Conservation (phyloP, 306 rosid genomes). For the Prunus persica region DNA sequence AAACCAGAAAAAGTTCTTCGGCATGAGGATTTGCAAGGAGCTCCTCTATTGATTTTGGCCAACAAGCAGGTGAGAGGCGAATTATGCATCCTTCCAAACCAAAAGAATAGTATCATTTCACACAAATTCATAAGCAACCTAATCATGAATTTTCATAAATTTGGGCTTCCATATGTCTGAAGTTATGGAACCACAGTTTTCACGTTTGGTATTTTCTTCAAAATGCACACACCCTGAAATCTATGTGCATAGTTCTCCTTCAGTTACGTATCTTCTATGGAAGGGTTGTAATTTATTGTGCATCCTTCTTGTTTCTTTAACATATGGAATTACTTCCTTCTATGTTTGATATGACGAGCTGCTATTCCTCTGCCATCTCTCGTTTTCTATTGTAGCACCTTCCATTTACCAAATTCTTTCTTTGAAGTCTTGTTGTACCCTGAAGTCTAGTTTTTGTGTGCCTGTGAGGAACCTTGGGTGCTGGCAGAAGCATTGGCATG, state of each 20-base stretch:
- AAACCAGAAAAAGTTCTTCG: conserved; percentile 85
- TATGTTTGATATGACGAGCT: conserved; percentile 7
- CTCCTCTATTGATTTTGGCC: conserved; percentile 89
- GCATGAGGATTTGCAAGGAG: conserved; percentile 96
- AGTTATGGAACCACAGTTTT: background rate
- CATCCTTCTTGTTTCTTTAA: background rate
- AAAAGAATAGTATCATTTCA: background rate
- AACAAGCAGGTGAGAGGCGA: conserved; percentile 81
- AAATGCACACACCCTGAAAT: background rate
- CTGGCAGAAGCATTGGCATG: background rate
- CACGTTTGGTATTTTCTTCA: background rate
- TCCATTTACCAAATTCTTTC: background rate
- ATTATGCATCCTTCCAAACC: background rate
- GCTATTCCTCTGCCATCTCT: background rate
- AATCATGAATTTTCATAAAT: background rate
- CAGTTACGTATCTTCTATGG: background rate
- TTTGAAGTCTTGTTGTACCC: background rate
- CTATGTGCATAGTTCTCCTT: background rate
- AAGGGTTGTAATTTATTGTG: background rate
- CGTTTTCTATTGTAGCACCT: background rate
- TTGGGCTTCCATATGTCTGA: background rate
- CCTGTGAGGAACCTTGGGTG: background rate
- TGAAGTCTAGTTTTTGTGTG: background rate
- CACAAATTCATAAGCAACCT: background rate
- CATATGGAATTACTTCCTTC: background rate